phyloP scores from a whole-genome alignment of 2,329 filamentous ascomycete species.

The Domatiomyces globalis region DNA sequence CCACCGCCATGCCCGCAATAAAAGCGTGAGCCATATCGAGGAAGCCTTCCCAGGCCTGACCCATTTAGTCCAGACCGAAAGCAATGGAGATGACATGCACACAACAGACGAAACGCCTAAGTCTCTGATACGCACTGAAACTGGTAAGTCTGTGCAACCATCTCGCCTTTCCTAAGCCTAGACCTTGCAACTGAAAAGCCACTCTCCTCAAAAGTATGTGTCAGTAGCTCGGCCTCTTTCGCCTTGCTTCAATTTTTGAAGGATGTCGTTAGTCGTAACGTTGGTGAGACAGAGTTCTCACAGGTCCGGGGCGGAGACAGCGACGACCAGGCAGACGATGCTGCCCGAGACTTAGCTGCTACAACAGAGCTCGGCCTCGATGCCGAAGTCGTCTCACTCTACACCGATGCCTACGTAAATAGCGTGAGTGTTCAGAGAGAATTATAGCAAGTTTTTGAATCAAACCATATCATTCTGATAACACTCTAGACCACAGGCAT shows the following conservation, averaged over 20 bases:
- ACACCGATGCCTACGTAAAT: neutral
- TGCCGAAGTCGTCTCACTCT: neutral
- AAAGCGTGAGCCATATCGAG: neutral
- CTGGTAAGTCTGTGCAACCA: neutral
- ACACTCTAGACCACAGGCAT: neutral
- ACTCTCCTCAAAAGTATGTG: neutral
- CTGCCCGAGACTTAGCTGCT: neutral
- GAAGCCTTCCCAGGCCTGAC: neutral
- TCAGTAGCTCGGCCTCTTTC: neutral
- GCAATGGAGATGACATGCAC: neutral
- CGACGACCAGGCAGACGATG: neutral
- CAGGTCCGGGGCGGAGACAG: neutral
- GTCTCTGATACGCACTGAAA: neutral
- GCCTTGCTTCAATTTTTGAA: neutral
- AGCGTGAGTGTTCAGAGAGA: neutral
- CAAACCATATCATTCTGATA: neutral
- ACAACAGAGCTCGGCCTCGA: neutral
- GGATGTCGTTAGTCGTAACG: neutral
- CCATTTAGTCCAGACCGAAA: neutral
- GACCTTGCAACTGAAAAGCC: neutral
- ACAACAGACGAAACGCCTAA: neutral
- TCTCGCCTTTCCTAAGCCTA: neutral
- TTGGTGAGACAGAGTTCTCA: neutral
- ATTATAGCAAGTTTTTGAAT: neutral
- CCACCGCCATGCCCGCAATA: neutral